These are phyloP conservation scores for Diplodia mutila DNA, from an alignment of 2,329 filamentous ascomycete genomes.

Conservation along the genomic window DNA sequence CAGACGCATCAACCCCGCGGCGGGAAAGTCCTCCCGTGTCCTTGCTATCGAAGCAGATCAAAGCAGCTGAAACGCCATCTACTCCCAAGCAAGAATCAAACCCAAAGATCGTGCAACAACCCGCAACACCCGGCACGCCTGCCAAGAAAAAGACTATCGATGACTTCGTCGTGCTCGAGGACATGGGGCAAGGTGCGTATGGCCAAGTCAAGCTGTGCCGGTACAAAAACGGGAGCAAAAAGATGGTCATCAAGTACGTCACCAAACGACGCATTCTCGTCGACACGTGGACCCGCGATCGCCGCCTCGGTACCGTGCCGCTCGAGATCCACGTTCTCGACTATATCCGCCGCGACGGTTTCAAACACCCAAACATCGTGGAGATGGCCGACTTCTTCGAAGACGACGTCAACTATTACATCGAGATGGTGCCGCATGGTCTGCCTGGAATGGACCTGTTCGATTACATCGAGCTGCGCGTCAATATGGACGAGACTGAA, in stretches of 20 bases:
- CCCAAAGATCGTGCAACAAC: neutral
- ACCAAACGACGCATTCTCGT: slow-evolving; percentile 96
- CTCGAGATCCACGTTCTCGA: slow-evolving; percentile 97
- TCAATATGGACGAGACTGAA: slow-evolving; percentile 95
- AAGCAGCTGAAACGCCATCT: slow-evolving; percentile 44
- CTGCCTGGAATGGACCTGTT: slow-evolving; percentile 98
- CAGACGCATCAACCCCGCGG: slow-evolving; percentile 37
- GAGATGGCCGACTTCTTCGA: slow-evolving; percentile 73
- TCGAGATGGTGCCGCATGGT: slow-evolving; percentile 95
- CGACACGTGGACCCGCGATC: slow-evolving; percentile 96
- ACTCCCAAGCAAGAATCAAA: neutral
- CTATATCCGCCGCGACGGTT: slow-evolving; percentile 76
- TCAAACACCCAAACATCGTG: slow-evolving; percentile 68
- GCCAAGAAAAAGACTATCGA: slow-evolving; percentile 76
- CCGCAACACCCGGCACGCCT: slow-evolving; percentile 18
- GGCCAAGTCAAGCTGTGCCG: slow-evolving; percentile 95
- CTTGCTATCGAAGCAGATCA: slow-evolving; percentile 56
- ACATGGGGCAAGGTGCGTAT: slow-evolving; percentile 98
- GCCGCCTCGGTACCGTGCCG: slow-evolving; percentile 89
- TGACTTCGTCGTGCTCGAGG: slow-evolving; percentile 90
- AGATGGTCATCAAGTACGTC: slow-evolving; percentile 95
- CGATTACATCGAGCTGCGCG: slow-evolving; percentile 94
- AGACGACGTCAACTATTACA: slow-evolving; percentile 93
- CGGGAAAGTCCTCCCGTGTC: slow-evolving; percentile 46
- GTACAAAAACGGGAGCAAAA: slow-evolving; percentile 75